These are phyloP conservation scores for Schwanniomyces etchellsii DNA, from an alignment of 1,139 yeast species.

Conservation along the genomic window DNA sequence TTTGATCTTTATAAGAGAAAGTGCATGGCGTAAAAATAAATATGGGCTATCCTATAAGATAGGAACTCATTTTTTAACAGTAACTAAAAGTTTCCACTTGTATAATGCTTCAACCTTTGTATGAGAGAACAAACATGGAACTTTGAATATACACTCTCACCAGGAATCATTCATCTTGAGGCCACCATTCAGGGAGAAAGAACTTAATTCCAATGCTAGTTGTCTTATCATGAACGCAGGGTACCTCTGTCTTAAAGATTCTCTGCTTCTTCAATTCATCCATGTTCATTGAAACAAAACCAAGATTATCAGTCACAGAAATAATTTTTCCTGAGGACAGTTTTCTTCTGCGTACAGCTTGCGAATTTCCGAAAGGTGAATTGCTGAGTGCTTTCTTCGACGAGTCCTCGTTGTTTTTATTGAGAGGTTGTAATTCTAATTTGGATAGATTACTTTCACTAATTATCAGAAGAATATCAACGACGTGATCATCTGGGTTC, in stretches of 20 bases:
- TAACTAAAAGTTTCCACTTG: too few species aligned
- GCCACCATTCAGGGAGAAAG: conserved; percentile 66
- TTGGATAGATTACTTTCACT: conserved; percentile 16
- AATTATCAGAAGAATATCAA: conserved; percentile 12
- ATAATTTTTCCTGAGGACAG: conserved; percentile 56
- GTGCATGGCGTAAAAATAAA: too few species aligned
- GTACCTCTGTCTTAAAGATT: conserved; percentile 26
- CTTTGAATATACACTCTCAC: too few species aligned
- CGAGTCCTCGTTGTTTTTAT: conserved; percentile 5
- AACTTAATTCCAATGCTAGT: conserved; percentile 41
- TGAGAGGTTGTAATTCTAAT: conserved; percentile 18
- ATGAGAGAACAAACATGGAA: too few species aligned
- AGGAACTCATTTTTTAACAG: too few species aligned
- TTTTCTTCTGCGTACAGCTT: conserved; percentile 27
- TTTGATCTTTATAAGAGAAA: too few species aligned
- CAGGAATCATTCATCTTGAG: conserved; percentile 16
- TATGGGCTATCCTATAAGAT: too few species aligned
- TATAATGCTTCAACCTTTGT: too few species aligned
- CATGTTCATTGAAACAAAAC: conserved; percentile 56
- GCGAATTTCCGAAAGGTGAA: conserved; percentile 31
- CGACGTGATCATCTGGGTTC: conserved; percentile 12
- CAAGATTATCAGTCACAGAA: conserved; percentile 52
- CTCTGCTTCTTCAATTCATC: conserved; percentile 30
- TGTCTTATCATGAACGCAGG: conserved; percentile 15
- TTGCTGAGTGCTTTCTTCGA: conserved; percentile 11